Conservation (phyloP, 1,284 basidiomycete species). For the Puccinia coronata region DNA sequence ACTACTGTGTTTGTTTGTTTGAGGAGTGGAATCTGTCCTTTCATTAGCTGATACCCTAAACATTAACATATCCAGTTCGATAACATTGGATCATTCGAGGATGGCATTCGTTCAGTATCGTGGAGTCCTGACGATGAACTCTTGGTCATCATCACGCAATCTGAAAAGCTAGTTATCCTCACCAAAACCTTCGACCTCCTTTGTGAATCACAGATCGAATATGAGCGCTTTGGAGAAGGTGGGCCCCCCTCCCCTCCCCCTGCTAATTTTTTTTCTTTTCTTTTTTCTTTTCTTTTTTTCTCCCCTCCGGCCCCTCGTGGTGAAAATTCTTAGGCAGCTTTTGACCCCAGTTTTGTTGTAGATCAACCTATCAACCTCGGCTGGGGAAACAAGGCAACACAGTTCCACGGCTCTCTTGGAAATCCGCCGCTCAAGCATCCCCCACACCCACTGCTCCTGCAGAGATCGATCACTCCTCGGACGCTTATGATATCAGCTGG, state of each 20-base stretch:
- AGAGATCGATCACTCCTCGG: constrained; percentile 58
- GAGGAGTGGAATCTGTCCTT: no score
- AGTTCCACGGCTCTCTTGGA: constrained; percentile 94
- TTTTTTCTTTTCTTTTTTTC: no score
- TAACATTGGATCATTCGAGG: constrained; percentile 56
- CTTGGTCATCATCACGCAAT: constrained; percentile 55
- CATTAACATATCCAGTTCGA: constrained; percentile 12
- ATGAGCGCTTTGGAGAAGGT: constrained; percentile 57
- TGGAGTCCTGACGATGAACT: constrained; percentile 59
- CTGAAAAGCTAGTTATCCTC: constrained; percentile 56
- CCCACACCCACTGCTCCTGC: neutral
- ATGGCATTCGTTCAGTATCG: constrained; percentile 56
- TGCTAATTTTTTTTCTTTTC: neutral
- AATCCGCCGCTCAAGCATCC: constrained; percentile 68
- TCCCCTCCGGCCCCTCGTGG: no score
- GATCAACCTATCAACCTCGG: constrained; percentile 58
- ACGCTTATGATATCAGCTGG: constrained; percentile 28
- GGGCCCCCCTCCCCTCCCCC: constrained; percentile 9
- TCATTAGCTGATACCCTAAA: no score
- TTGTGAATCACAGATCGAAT: constrained; percentile 54
- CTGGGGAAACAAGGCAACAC: constrained; percentile 95
- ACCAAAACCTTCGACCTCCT: constrained; percentile 57
- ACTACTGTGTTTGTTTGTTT: no score
- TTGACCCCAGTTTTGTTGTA: neutral
- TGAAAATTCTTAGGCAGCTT: no score